phyloP scores from a whole-genome alignment of 2,329 filamentous ascomycete genomes.

The Verticillium tricorpus region DNA sequence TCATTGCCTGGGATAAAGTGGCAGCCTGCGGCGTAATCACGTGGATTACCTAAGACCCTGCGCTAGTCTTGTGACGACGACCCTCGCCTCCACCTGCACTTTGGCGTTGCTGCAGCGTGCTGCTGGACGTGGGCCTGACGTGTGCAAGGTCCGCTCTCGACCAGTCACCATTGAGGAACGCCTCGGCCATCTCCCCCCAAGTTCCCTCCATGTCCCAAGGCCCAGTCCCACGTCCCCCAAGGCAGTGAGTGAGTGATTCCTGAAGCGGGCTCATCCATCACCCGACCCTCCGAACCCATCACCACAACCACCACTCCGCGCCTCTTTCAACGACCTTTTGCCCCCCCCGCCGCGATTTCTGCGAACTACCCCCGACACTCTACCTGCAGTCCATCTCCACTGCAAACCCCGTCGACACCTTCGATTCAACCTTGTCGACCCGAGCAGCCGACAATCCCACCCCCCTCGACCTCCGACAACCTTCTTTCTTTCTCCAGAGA shows the following conservation, averaged over 20 bases:
- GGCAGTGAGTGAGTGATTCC: constrained; percentile 14
- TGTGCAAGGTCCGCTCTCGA: background rate
- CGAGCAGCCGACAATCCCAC: constrained; percentile 4
- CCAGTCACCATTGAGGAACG: background rate
- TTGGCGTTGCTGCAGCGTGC: background rate
- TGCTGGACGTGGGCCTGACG: background rate
- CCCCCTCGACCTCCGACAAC: constrained; percentile 16
- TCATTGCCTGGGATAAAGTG: constrained; percentile 1
- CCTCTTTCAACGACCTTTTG: background rate
- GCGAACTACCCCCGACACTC: background rate
- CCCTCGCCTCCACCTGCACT: background rate
- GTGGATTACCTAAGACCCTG: constrained; percentile 7
- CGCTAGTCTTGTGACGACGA: background rate
- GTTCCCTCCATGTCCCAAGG: constrained; percentile 1
- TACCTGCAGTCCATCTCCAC: background rate
- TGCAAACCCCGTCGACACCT: background rate
- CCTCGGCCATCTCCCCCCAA: background rate
- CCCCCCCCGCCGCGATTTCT: constrained; percentile 1
- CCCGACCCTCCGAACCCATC: constrained; percentile 2
- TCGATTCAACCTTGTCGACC: constrained; percentile 8
- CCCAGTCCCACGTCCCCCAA: constrained; percentile 7
- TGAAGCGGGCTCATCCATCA: constrained; percentile 7
- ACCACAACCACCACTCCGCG: constrained; percentile 6
- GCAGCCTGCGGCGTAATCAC: background rate
- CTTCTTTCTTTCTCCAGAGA: constrained; percentile 23